Conservation (phyloP, 371 early-diverging fungal species). For the Mortierella polycephala region DNA sequence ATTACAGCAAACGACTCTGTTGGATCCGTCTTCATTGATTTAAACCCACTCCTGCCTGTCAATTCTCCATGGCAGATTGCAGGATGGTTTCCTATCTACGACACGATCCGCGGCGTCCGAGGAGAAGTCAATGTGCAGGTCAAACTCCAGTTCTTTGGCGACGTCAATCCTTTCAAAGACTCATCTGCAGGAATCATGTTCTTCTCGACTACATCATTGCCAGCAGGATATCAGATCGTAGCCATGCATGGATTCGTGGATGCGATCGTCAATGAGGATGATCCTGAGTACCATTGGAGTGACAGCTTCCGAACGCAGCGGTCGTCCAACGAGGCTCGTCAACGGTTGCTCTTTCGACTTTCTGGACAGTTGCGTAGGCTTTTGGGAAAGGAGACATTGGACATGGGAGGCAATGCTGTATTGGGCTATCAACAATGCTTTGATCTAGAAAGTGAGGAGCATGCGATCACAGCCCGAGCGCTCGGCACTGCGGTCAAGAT, state of each 20-base stretch:
- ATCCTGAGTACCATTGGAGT: conserved; percentile 80
- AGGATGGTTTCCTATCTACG: conserved; percentile 84
- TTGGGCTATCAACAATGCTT: conserved; percentile 75
- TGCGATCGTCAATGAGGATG: conserved; percentile 69
- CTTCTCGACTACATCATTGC: conserved; percentile 62
- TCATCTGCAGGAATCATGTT: conserved; percentile 76
- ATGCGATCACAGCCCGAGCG: conserved; percentile 75
- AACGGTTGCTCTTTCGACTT: conserved; percentile 69
- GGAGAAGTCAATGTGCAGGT: conserved; percentile 78
- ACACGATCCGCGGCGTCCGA: conserved; percentile 70
- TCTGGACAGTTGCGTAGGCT: conserved; percentile 69
- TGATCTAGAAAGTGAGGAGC: conserved; percentile 74
- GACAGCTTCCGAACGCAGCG: conserved; percentile 77
- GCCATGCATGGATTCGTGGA: conserved; percentile 71
- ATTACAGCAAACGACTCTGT: conserved; percentile 81
- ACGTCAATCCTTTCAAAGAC: conserved; percentile 73
- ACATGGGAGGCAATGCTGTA: conserved; percentile 78
- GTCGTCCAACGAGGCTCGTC: conserved; percentile 77
- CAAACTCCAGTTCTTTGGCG: conserved; percentile 78
- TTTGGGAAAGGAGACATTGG: conserved; percentile 75
- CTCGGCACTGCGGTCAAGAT: conserved; percentile 76
- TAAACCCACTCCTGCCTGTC: conserved; percentile 72
- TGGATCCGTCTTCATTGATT: conserved; percentile 76
- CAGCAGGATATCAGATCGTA: conserved; percentile 59
- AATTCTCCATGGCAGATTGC: conserved; percentile 63